Evolutionary conservation across 2,329 filamentous ascomycete genomes (phyloP).

Genomic region (Magnaporthiopsis poae): DNA sequence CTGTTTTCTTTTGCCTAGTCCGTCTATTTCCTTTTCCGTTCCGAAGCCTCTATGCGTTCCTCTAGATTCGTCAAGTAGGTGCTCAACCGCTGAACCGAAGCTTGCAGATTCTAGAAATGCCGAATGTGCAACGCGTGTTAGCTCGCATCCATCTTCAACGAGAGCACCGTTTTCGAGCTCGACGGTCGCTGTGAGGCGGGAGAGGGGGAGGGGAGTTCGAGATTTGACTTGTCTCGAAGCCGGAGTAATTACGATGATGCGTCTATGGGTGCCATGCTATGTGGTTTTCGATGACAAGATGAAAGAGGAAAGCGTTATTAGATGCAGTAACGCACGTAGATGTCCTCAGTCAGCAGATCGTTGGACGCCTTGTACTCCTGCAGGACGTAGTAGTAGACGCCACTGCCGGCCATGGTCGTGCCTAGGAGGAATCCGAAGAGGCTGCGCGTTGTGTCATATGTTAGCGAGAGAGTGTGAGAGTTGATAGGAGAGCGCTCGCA

Average conservation of each 20-base stretch:
- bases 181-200: not conserved
- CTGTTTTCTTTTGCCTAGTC: slow-evolving; percentile 22
- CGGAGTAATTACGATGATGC: slow-evolving; percentile 5
- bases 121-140: not conserved
- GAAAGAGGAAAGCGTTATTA: slow-evolving; percentile 20
- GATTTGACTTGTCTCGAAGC: slow-evolving; percentile 6
- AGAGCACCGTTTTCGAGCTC: not conserved
- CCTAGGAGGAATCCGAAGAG: slow-evolving; percentile 87
- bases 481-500: too few species aligned
- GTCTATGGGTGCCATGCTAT: slow-evolving; percentile 1
- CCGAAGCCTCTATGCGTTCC: slow-evolving; percentile 59
- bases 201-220: slow-evolving; percentile 8
- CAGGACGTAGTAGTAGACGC: slow-evolving; percentile 84
- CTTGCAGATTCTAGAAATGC: slow-evolving; percentile 62
- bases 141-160: too few species aligned
- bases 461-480: not conserved
- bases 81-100: slow-evolving; percentile 76
- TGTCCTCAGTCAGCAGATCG: slow-evolving; percentile 87
- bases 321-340: slow-evolving; percentile 65
- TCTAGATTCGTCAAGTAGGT: slow-evolving; percentile 75
- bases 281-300: slow-evolving; percentile 2
- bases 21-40: slow-evolving; percentile 55
- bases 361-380: slow-evolving; percentile 91
- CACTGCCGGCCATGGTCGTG: slow-evolving; percentile 65
- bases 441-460: slow-evolving; percentile 34